phyloP scores from a whole-genome alignment of 768 basidiomycete genomes.

The Termitomyces titanicus region DNA sequence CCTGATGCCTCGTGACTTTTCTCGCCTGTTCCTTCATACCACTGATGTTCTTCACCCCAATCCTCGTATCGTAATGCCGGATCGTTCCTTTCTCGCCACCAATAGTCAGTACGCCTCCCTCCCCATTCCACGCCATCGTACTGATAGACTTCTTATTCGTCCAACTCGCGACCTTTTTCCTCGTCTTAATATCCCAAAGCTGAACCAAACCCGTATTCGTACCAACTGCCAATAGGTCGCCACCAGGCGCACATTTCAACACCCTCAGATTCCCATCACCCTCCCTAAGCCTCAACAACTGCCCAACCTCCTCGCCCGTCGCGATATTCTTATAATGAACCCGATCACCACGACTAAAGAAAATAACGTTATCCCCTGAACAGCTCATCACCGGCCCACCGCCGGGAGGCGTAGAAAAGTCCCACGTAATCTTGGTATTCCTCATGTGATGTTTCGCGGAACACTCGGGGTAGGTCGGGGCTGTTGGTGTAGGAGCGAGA shows the following conservation, averaged over 20 bases:
- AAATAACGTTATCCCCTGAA: slow-evolving; percentile 40
- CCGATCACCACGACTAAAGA: slow-evolving; percentile 52
- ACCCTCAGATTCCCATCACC: slow-evolving; percentile 41
- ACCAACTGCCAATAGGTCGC: slow-evolving; percentile 52
- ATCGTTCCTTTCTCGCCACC: slow-evolving; percentile 70
- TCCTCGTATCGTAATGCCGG: slow-evolving; percentile 36
- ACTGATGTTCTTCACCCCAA: slow-evolving; percentile 16
- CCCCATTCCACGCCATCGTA: slow-evolving; percentile 62
- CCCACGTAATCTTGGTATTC: slow-evolving; percentile 10
- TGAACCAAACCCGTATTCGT: slow-evolving; percentile 63
- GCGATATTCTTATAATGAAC: slow-evolving; percentile 48
- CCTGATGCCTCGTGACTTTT: slow-evolving; percentile 66
- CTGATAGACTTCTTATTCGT: slow-evolving; percentile 50
- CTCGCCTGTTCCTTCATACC: slow-evolving; percentile 60
- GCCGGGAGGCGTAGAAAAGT: background rate
- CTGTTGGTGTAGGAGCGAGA: slow-evolving; percentile 16
- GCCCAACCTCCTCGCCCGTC: slow-evolving; percentile 39
- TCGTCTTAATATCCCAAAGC: slow-evolving; percentile 65
- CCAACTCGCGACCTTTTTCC: slow-evolving; percentile 51
- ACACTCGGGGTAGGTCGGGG: slow-evolving; percentile 28
- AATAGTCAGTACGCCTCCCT: slow-evolving; percentile 56
- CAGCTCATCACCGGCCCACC: slow-evolving; percentile 32
- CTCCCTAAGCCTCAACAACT: slow-evolving; percentile 48
- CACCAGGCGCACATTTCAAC: slow-evolving; percentile 20
- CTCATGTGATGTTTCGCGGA: slow-evolving; percentile 32